Base-by-base conservation (phyloP, 2,329 filamentous ascomycete genomes). In the Keithomyces neogunnii region DNA sequence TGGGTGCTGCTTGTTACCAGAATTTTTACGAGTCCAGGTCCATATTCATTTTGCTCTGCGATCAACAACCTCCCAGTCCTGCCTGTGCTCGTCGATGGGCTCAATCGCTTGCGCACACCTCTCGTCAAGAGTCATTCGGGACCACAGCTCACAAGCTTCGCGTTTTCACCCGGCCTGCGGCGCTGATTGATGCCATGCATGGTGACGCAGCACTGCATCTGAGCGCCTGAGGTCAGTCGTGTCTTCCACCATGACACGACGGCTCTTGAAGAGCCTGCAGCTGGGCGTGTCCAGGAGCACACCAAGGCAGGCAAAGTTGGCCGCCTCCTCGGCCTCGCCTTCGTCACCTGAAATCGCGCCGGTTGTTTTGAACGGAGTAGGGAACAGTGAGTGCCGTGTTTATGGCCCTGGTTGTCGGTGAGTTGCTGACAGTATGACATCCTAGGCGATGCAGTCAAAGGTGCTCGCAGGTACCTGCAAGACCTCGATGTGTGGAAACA, bases 401-500 rank as follows among this genome's bases (percentile, higher is more conserved):
- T 26, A 38, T 35, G 31, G 38, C 11, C 39, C 5, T 7, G 5
- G 8, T 13, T 26, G 9, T 28, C 39, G 19, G n/a, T 19, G 19
- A 42, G 19, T 11, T 13, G 28, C 40, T 44, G 26, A 44, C 40
- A 11, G 11, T 13, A 31, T 26, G 29, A 28, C 30, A 32, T 29
- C 19, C 42, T 29, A 52, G 44, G 42, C 28, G 29, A 43, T 28
- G 58, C 60, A 49, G 60, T 57, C 51, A 61, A 62, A 39, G 57
- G 61, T 45, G 64, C 64, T 52, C 54, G 60, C 52, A 69, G 67
- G 53, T 80, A 78, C 62, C 75, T 77, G 48, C 73, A 77, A 58
- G 81, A 85, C 60, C 74, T 76, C 56, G 82, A 83, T 38, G 68
- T 88, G 54, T 90, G 86, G 85, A 82, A 82, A 60, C 76, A 84